Evolutionary conservation across 23 red algal genomes (phyloP), one percentile per base, ranked within the genome.

Genomic region (Cyanidioschyzon merolae): DNA sequence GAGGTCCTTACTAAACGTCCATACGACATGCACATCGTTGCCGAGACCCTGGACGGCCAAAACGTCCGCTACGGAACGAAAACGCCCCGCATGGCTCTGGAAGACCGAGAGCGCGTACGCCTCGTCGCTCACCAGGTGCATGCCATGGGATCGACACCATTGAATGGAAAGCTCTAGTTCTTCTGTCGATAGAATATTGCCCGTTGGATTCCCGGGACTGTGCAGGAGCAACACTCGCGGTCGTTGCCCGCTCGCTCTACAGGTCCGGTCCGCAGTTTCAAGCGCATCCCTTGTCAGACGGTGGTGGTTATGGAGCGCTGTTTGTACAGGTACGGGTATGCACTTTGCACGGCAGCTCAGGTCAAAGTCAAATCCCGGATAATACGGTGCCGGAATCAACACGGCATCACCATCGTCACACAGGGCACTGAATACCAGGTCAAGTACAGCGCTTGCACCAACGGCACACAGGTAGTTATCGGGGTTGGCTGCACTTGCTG

Each of bases 1-100:
- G 67, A 96, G 85, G 68, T 96, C 92, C 68, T 96, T 96, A 31
- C 83, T 86, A 37, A 90, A 88, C 34, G 84, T 68, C 87, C 87
- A 96, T 2, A 90, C 84, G 17, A 96, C 36, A 80, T 96, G 92
- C 58, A 96, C 87, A 67, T 90, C 76, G 25, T 86, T 68, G 21
- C 82, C 79, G 1, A 96, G 75, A 32, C 63, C 63, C 34, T 79
- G 58, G 0, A 82, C 80, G 17, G 89, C 76, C 41, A 96, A 68
- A 37, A 88, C 87, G 27, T 82, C 74, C 38, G 68, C 76, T 38
- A 88, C 83, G 39, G 74, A 80, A 17, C 71, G 54, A 37, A 96
- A 90, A 12, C 27, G 37, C 18, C 37, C 32, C 1, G 54, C 38
- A 40, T 24, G 67, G 29, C 38, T 54, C 0, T 67, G 68, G 51